These are phyloP conservation scores for Harrya chromipes DNA, from an alignment of 768 basidiomycete species.

Conservation along the genomic window DNA sequence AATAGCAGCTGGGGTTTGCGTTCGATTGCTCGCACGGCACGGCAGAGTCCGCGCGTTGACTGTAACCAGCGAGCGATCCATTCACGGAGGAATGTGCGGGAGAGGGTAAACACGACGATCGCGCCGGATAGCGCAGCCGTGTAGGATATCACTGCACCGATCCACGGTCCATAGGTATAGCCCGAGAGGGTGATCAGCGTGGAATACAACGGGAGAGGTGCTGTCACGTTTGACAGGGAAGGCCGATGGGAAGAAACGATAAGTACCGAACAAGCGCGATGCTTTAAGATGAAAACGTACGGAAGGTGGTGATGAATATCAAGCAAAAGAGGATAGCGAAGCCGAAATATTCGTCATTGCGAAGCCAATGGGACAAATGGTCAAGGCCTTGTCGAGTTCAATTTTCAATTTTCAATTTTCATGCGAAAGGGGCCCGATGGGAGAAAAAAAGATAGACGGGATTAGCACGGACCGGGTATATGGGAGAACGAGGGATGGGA, in stretches of 20 bases:
- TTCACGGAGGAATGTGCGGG: slow-evolving; percentile 69
- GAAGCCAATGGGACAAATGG: slow-evolving; percentile 73
- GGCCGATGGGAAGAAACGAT: slow-evolving; percentile 4
- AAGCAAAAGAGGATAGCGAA: slow-evolving; percentile 76
- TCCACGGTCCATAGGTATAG: slow-evolving; percentile 84
- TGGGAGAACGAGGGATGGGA: background rate
- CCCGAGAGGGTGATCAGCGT: slow-evolving; percentile 91
- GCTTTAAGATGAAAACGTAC: slow-evolving; percentile 44
- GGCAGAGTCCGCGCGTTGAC: slow-evolving; percentile 66
- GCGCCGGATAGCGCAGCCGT: slow-evolving; percentile 83
- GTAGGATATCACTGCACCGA: slow-evolving; percentile 85
- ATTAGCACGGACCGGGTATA: background rate
- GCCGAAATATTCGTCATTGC: slow-evolving; percentile 67
- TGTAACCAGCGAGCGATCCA: slow-evolving; percentile 71
- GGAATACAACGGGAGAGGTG: slow-evolving; percentile 89
- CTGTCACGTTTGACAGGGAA: slow-evolving; percentile 36
- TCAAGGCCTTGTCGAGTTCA: slow-evolving; percentile 61
- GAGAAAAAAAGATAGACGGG: background rate
- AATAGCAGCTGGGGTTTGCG: slow-evolving; percentile 84
- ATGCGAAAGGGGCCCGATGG: background rate
- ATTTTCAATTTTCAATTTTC: background rate
- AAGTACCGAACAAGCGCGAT: slow-evolving; percentile 8
- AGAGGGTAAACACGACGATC: slow-evolving; percentile 76
- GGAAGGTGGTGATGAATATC: slow-evolving; percentile 85
- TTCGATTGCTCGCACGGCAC: slow-evolving; percentile 85